phyloP scores from a whole-genome alignment of 495 filamentous ascomycete genomes.

The Tuber brumale region DNA sequence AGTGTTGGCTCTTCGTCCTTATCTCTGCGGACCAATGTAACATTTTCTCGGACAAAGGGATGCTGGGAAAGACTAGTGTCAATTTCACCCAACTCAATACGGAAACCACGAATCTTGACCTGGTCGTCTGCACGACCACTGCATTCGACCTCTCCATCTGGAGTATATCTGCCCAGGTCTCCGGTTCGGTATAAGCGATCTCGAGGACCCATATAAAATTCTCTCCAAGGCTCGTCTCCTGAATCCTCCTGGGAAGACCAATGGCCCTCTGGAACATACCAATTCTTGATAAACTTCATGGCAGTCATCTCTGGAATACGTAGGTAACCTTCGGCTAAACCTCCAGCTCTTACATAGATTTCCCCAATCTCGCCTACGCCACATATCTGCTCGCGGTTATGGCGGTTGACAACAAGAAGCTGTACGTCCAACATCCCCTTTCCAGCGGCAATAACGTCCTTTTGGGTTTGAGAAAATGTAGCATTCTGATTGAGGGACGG shows the following conservation, averaged over 20 bases:
- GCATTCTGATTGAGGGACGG: constrained; percentile 62
- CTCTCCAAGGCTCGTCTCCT: constrained; percentile 65
- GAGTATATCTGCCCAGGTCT: constrained; percentile 69
- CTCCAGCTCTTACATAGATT: constrained; percentile 80
- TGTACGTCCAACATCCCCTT: constrained; percentile 91
- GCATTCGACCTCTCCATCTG: constrained; percentile 67
- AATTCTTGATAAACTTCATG: constrained; percentile 79
- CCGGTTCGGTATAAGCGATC: constrained; percentile 83
- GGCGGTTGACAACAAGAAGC: constrained; percentile 78
- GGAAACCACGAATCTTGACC: constrained; percentile 91
- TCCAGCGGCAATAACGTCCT: constrained; percentile 78
- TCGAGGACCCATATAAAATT: constrained; percentile 73
- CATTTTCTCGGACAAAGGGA: constrained; percentile 74
- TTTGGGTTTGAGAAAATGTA: constrained; percentile 61
- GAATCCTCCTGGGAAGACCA: constrained; percentile 55
- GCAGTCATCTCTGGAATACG: constrained; percentile 62
- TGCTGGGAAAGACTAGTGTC: constrained; percentile 76
- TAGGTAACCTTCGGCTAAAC: constrained; percentile 83
- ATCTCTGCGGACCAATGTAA: constrained; percentile 79
- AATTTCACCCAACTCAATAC: constrained; percentile 91
- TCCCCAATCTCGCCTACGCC: constrained; percentile 77
- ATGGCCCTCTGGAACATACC: constrained; percentile 70
- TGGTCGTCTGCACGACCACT: constrained; percentile 80
- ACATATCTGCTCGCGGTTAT: constrained; percentile 65
- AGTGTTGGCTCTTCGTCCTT: constrained; percentile 84